Conservation (phyloP, 2,329 filamentous ascomycete species). For the Trichoderma lentiforme region DNA sequence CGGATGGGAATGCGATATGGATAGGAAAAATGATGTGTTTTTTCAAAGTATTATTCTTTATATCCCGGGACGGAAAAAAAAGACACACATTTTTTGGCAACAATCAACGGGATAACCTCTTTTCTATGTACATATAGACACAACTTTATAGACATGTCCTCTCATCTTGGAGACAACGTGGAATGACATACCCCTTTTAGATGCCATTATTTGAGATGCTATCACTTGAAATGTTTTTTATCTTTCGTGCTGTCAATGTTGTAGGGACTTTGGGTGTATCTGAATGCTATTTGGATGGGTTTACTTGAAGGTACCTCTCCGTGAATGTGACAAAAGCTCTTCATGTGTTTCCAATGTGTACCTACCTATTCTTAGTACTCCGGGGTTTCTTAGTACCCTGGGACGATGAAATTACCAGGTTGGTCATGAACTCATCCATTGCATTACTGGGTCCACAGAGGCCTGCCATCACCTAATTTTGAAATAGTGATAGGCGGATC, state of each 20-base stretch:
- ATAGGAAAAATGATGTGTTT: conserved; percentile 10
- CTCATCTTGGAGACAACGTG: conserved; percentile 17
- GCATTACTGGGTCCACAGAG: background rate
- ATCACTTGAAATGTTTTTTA: background rate
- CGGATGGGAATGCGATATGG: conserved; percentile 18
- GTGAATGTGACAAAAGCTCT: no score
- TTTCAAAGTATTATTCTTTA: background rate
- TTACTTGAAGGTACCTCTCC: no score
- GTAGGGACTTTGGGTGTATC: no score
- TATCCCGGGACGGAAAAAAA: background rate
- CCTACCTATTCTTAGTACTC: background rate
- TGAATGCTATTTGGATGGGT: no score
- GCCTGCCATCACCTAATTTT: background rate
- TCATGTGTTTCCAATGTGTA: no score
- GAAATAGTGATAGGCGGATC: background rate
- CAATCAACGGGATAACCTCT: background rate
- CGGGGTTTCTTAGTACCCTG: no score
- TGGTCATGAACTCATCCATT: background rate
- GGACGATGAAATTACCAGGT: background rate
- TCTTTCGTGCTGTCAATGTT: background rate
- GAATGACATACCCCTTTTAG: conserved; percentile 15
- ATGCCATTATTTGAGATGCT: background rate
- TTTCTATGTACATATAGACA: conserved; percentile 20
- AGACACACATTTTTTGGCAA: background rate
- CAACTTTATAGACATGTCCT: conserved; percentile 15